Evolutionary conservation across 2,329 filamentous ascomycete genomes (phyloP), one percentile per base, ranked within the genome.

Genomic region (Colletotrichum cereale): DNA sequence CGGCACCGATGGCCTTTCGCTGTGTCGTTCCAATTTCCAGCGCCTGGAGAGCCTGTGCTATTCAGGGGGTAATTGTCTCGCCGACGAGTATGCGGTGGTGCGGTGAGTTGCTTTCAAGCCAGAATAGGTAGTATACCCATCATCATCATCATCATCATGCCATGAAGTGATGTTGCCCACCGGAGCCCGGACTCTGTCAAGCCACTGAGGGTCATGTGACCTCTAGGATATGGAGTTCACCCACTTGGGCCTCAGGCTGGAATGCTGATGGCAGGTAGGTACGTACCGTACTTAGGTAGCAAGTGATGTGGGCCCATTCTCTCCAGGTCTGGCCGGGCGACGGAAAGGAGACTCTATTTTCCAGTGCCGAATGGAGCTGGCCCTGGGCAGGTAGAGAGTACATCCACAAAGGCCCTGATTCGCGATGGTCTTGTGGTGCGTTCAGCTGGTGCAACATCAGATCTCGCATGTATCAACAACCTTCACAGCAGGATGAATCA

Each of bases 131-230:
- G 62, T 42, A 21, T 44, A 48, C 18, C 34, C 68, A 69, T 69
- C 47, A 63, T 72, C 58, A 34, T 64, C 68, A 69, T 69, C 47
- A 63, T 72, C 58, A 34, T 64, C 65, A 21, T 56, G 53, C 38
- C 16, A 36, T 64, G 44, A 31, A 55, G 50, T 61, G 47, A 69
- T 63, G 58, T 69, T 40, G 47, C 52, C 53, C 44, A 29, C 10
- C n/a, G 52, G 52, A 60, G 36, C 52, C 42, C 34, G 16, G 50
- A 26, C 8, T 24, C 50, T 11, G 62, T 72, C 65, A 64, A 69
- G 53, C 69, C 58, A 68, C 65, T 29, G 42, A 12, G 2, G 48
- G 66, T 72, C 69, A 72, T 63, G 66, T 72, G 69, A 72, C 47
- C 31, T 48, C 0, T 8, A 40, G 24, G 38, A 31, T 68, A 58